Evolutionary conservation across 495 filamentous ascomycete species (phyloP), one percentile per base, ranked within the genome.

Genomic region (Penicillium cosmopolitanum): DNA sequence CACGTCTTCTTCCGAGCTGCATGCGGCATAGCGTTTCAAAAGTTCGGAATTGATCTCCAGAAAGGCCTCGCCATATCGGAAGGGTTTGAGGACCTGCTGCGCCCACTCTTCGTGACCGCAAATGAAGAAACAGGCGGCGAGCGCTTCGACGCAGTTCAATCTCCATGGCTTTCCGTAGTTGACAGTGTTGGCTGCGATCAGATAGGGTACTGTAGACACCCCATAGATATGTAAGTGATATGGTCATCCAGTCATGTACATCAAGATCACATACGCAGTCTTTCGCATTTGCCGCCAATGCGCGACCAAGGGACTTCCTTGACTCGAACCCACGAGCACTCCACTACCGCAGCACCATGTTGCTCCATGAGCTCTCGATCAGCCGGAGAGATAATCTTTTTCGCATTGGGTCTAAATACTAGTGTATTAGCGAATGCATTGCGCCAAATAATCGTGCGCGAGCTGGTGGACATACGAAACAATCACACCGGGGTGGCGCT

Each of bases 91-190:
- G 5, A 96, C 82, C 40, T 91, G 82, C 55, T 87, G 84, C 0
- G 95, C 93, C 95, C 95, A 98, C 25, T 96, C 94, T 38, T 80
- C 70, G 68, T 95, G 90, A 25, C 95, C 92, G 66, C 93, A 97
- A 61, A 98, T 98, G 61, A 80, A 89, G 74, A 95, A 98, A 19
- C 88, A 88, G 13, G 95, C 95, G 6, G 93, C 96, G 47, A 98
- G 78, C 5, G 95, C 95, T 76, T 98, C 95, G 46, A 89, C 95
- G 64, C 95, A 98, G 74, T 98, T 98, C 42, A 98, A 73, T 54
- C 92, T 81, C 89, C 91, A 95, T 16, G 95, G 95, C 66, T 91
- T 89, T 13, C 95, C 95, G 75, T 98, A 98, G 77, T 98, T 98
- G 68, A 97, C 95, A 2, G 89, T 89, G 69, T 98, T 98, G 44